Evolutionary conservation across 2,329 filamentous ascomycete species (phyloP), one percentile per base, ranked within the genome.

Genomic region (Xylariales sp.): DNA sequence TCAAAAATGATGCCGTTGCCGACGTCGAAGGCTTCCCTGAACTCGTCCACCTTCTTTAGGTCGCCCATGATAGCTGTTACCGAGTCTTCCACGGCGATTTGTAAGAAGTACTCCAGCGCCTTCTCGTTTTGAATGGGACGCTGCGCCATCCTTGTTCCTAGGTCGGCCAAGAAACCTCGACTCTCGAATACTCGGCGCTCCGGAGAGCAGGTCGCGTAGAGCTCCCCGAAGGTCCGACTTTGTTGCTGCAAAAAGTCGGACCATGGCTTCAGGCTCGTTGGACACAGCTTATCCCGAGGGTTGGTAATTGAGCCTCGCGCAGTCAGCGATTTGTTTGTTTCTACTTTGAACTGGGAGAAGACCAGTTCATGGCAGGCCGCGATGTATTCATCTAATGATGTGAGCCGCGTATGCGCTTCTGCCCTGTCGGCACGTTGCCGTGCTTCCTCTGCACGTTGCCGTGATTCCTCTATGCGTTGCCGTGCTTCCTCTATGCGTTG

Each of bases 361-460:
- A 79, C 63, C 1, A 71, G 62, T 39, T 62, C 45, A 65, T 80
- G 75, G 65, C 71, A 80, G 16, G 73, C 69, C n/a, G 55, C 32
- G n/a, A 81, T 74, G 58, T 80, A 79, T 72, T 80, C 75, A 9
- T 74, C 43, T 16, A 80, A 62, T 56, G 75, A 78, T 3, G 74
- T 79, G 9, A 32, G 67, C 16, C 66, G 71, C 1, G 28, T 75
- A 50, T 76, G 67, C 53, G 74, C 57, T 64, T 78, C 70, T 58
- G 50, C 28, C 14, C 60, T 23, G 28, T 23, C 30, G 16, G 56
- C 63, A 6, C 56, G 63, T 56, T 48, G 56, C 43, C 54, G 34
- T 58, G 14, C 55, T 48, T 48, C 3, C 50, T 39, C 34, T 18
- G 49, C 49, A 5, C 59, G 59, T 36, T 36, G 34, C 34, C 9